Percentiles rank a stretch among this genome's conserved stretches.
Conservation (phyloP, 139 green algal species). For the Zygnema cylindricum region DNA sequence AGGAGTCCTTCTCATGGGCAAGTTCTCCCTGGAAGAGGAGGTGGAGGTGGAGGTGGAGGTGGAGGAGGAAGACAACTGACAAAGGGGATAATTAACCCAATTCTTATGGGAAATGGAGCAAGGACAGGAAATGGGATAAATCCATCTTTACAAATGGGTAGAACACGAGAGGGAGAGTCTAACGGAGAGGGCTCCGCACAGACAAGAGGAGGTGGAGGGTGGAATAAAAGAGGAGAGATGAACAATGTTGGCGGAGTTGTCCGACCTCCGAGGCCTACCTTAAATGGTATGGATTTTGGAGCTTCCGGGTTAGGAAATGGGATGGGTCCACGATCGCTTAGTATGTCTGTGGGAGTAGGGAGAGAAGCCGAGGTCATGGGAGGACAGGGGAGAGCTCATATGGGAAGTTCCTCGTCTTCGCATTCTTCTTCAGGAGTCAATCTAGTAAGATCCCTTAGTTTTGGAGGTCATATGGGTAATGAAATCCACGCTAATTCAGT, state of each 20-base stretch:
- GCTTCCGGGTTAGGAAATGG: not conserved
- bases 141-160: too few species aligned
- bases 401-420: too few species aligned
- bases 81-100: too few species aligned
- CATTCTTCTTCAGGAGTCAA: not conserved
- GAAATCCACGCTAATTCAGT: too few species aligned
- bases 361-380: not conserved
- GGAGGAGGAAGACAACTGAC: not conserved
- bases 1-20: too few species aligned
- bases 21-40: too few species aligned
- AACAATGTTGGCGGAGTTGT: not conserved
- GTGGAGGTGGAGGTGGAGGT: not conserved
- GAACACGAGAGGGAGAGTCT: too few species aligned
- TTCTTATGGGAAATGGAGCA: too few species aligned
- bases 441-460: not conserved
- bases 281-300: not conserved
- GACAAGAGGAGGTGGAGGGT: not conserved
- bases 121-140: too few species aligned
- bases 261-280: not conserved
- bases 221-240: not conserved
- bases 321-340: not conserved
- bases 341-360: not conserved
- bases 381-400: not conserved
- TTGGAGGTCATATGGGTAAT: not conserved
- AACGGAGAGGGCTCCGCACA: too few species aligned